phyloP scores from a whole-genome alignment of 2,329 filamentous ascomycete species.

The Cryphonectria japonica region DNA sequence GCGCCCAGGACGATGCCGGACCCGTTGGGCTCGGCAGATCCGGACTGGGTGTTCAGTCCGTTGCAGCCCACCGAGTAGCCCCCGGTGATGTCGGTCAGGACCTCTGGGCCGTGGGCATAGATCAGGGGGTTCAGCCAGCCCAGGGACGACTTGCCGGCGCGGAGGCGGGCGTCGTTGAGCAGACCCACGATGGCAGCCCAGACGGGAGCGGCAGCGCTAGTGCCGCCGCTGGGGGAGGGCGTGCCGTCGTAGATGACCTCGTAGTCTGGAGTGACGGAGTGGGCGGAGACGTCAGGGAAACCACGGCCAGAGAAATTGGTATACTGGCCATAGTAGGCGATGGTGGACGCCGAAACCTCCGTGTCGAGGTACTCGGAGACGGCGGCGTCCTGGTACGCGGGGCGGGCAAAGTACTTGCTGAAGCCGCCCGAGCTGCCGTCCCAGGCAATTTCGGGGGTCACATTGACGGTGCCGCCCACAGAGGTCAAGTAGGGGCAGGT shows the following conservation, averaged over 20 bases:
- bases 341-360: slow-evolving; percentile 44
- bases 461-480: slow-evolving; percentile 60
- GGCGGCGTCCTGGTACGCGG: slow-evolving; percentile 50
- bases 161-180: slow-evolving; percentile 55
- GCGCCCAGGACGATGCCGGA: slow-evolving; percentile 13
- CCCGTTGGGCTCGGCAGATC: slow-evolving; percentile 9
- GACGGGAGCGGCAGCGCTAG: slow-evolving; percentile 53
- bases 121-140: slow-evolving; percentile 46
- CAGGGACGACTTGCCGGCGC: slow-evolving; percentile 44
- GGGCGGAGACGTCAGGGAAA: slow-evolving; percentile 35
- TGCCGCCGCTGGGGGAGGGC: slow-evolving; percentile 1
- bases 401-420: slow-evolving; percentile 50
- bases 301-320: slow-evolving; percentile 37
- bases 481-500: slow-evolving; percentile 64
- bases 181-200: slow-evolving; percentile 57
- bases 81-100: slow-evolving; percentile 32
- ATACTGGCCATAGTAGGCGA: slow-evolving; percentile 44
- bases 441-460: slow-evolving; percentile 55
- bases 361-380: slow-evolving; percentile 48
- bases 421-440: slow-evolving; percentile 58
- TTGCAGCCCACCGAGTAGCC: slow-evolving; percentile 23
- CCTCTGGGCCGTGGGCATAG: slow-evolving; percentile 27
- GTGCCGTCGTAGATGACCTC: slow-evolving; percentile 20
- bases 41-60: slow-evolving; percentile 15
- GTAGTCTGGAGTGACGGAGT: slow-evolving; percentile 42